These are phyloP conservation scores for Cyphellophora attinorum DNA, from an alignment of 2,329 filamentous ascomycete genomes.

Conservation along the genomic window DNA sequence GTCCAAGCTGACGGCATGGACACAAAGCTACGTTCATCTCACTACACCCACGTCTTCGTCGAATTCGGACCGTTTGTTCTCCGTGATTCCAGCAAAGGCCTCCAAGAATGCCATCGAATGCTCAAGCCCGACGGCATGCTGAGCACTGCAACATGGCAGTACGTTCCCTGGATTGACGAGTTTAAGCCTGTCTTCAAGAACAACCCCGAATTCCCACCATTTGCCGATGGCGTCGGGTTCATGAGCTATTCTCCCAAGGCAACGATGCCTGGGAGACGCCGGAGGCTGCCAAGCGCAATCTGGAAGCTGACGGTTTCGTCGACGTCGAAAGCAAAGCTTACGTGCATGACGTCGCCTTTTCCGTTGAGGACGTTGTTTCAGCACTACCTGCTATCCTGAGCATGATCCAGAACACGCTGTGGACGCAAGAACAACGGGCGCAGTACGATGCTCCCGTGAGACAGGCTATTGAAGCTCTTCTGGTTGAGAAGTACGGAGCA, in stretches of 20 bases:
- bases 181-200: slow-evolving; percentile 3
- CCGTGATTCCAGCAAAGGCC: slow-evolving; percentile 1
- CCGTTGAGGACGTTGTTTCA: slow-evolving; percentile 3
- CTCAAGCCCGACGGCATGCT: slow-evolving; percentile 4
- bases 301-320: slow-evolving; percentile 5
- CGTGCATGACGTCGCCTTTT: slow-evolving; percentile 1
- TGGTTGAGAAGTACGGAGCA: slow-evolving; percentile 10
- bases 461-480: slow-evolving; percentile 6
- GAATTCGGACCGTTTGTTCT: slow-evolving; percentile 8
- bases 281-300: slow-evolving; percentile 3
- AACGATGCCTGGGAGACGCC: slow-evolving; percentile 5
- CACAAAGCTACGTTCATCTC: slow-evolving; percentile 4
- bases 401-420: slow-evolving; percentile 3
- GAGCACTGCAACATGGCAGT: slow-evolving; percentile 4
- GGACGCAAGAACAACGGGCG: slow-evolving; percentile 9
- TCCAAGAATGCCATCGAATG: slow-evolving; percentile 7
- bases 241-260: slow-evolving; percentile 2
- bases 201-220: slow-evolving; percentile 3
- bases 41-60: slow-evolving; percentile 8
- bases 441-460: slow-evolving; percentile 5
- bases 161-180: slow-evolving; percentile 5
- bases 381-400: slow-evolving; percentile 6
- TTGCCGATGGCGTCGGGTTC: slow-evolving; percentile 2
- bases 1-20: slow-evolving; percentile 6
- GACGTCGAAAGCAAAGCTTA: slow-evolving; percentile 5